Conservation (phyloP, 2,329 filamentous ascomycete genomes). For the Leptoxyphium fumago region DNA sequence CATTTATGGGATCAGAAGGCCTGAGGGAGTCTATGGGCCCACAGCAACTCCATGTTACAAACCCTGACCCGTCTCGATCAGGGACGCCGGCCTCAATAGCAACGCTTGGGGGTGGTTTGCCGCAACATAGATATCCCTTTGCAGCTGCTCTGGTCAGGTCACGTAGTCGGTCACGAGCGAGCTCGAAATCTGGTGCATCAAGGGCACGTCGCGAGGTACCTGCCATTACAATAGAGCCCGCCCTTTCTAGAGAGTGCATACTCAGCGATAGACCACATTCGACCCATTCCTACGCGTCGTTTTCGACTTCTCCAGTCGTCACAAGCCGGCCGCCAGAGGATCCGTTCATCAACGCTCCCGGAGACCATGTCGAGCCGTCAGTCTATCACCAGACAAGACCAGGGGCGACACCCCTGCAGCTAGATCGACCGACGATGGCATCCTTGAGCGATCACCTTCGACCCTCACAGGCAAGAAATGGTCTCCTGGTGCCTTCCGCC, state of each 20-base stretch:
- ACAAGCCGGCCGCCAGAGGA: slow-evolving; percentile 13
- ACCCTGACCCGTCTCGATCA: slow-evolving; percentile 14
- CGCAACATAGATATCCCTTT: slow-evolving; percentile 10
- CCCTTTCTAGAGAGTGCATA: slow-evolving; percentile 11
- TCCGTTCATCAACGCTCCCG: slow-evolving; percentile 7
- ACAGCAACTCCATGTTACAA: slow-evolving; percentile 18
- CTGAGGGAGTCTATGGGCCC: slow-evolving; percentile 15
- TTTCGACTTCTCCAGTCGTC: slow-evolving; percentile 13
- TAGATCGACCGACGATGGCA: background rate
- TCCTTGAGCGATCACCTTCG: slow-evolving; percentile 1
- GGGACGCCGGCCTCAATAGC: slow-evolving; percentile 11
- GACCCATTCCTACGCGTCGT: slow-evolving; percentile 5
- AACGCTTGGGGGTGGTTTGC: slow-evolving; percentile 9
- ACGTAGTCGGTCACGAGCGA: slow-evolving; percentile 4
- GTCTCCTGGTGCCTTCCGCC: background rate
- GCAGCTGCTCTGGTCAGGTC: slow-evolving; percentile 5
- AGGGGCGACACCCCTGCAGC: background rate
- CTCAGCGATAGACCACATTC: background rate
- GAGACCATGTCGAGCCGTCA: background rate
- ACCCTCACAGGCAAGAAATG: background rate
- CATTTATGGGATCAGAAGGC: slow-evolving; percentile 18
- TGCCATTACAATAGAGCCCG: slow-evolving; percentile 9
- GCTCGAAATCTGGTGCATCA: slow-evolving; percentile 5
- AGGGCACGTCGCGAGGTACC: slow-evolving; percentile 1
- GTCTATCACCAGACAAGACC: background rate